Evolutionary conservation across 805 yeast genomes (phyloP).

Genomic region (Saccharomycopsis sp.): DNA sequence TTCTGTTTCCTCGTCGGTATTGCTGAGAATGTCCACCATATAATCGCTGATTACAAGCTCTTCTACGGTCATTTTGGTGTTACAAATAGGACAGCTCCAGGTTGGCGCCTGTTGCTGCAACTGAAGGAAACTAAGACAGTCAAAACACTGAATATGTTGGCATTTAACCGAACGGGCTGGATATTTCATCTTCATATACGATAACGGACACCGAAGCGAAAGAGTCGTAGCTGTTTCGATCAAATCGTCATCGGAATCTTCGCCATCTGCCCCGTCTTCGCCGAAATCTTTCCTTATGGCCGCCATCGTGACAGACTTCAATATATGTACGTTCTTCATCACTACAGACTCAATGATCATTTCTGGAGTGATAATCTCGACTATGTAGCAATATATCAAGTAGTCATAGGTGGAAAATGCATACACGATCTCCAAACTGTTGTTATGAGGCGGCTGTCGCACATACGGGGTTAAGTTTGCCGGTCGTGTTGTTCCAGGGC

Average conservation of each 20-base stretch:
- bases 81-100: slow-evolving; percentile 88
- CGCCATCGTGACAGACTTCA: slow-evolving; percentile 41
- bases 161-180: slow-evolving; percentile 73
- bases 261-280: slow-evolving; percentile 25
- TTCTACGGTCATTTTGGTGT: slow-evolving; percentile 40
- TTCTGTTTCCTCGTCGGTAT: slow-evolving; percentile 51
- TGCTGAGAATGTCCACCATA: slow-evolving; percentile 51
- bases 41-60: slow-evolving; percentile 73
- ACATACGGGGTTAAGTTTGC: slow-evolving; percentile 61
- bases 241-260: slow-evolving; percentile 64
- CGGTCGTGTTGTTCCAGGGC: slow-evolving; percentile 74
- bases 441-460: slow-evolving; percentile 29
- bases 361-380: slow-evolving; percentile 39
- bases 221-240: slow-evolving; percentile 59
- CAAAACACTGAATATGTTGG: slow-evolving; percentile 83
- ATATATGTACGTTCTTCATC: slow-evolving; percentile 42
- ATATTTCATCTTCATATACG: slow-evolving; percentile 57
- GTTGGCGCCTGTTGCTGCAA: slow-evolving; percentile 75
- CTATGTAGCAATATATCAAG: slow-evolving; percentile 52
- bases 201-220: slow-evolving; percentile 72
- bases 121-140: slow-evolving; percentile 64
- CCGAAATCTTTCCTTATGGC: slow-evolving; percentile 34
- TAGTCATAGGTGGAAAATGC: slow-evolving; percentile 49
- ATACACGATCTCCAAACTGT: slow-evolving; percentile 47
- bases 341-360: slow-evolving; percentile 37